Evolutionary conservation across 768 basidiomycete species (phyloP).

Genomic region (Boletus pseudo-olivaceus): DNA sequence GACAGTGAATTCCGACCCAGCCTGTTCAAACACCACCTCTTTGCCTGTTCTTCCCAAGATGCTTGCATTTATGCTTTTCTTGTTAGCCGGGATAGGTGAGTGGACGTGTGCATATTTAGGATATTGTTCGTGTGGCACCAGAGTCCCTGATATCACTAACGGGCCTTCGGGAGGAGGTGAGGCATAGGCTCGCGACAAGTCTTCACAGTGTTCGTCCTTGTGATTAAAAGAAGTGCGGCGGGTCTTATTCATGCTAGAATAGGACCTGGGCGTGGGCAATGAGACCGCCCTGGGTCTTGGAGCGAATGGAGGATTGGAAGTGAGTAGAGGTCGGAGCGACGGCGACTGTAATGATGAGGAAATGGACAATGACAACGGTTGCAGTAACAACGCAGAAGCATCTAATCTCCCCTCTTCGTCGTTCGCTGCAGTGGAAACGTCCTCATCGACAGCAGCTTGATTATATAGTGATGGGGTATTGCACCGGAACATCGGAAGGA

Average conservation of each 20-base stretch:
- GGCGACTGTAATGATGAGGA: constrained; percentile 9
- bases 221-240: constrained; percentile 16
- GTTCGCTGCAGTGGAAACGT: neutral
- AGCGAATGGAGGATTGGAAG: constrained; percentile 8
- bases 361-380: constrained; percentile 19
- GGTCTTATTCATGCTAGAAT: constrained; percentile 3
- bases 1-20: constrained; percentile 24
- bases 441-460: constrained; percentile 10
- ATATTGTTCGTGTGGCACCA: constrained; percentile 19
- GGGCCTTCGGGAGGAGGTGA: constrained; percentile 30
- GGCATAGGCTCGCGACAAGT: constrained; percentile 30
- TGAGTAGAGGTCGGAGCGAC: constrained; percentile 10
- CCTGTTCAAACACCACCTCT: constrained; percentile 27
- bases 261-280: constrained; percentile 13
- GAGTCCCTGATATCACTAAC: constrained; percentile 15
- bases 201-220: constrained; percentile 22
- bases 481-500: constrained; percentile 23
- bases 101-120: constrained; percentile 31
- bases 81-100: constrained; percentile 12
- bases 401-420: constrained; percentile 12
- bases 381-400: constrained; percentile 27
- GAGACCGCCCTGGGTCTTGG: constrained; percentile 27
- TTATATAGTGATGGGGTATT: constrained; percentile 27
- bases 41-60: constrained; percentile 14
- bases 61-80: constrained; percentile 10